Base-by-base conservation (phyloP, 345 rosid species). In the Eucalyptus guilfoylei region DNA sequence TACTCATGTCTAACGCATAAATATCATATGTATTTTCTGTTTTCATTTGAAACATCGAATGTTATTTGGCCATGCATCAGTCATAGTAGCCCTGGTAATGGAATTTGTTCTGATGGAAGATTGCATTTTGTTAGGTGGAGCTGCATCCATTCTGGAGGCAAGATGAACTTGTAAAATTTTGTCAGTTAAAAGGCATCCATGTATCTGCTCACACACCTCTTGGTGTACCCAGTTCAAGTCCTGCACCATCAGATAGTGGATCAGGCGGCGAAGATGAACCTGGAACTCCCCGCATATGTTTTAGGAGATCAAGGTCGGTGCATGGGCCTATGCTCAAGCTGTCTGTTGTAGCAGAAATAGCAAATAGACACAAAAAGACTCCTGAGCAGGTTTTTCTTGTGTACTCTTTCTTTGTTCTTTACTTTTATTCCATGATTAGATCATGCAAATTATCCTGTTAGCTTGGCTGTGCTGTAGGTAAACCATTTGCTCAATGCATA, bases 91-190 rank as follows among this genome's bases (percentile, higher is more conserved):
- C 83, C 24, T 32, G 42, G 34, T 86, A 86, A 81, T 54, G 85
- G 88, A 87, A 28, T 89, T 85, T 80, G 88, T 89, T 40, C 26
- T 86, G 44, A 88, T 81, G 34, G 42, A 37, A 80, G 83, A 76
- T 76, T 76, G 83, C 28, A 40, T 76, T 87, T 89, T 88, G 85
- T 86, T 87, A 94, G 96, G 95, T 93, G 86, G 96, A 94, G 89
- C 91, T 94, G 92, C 96, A 94, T 87, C 96, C 96, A 30, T 94
- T 94, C 90, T 94, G 96, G 96, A 92, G 96, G 91, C 96, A 94
- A 88, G 94, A 94, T 89, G 96, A 94, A 86, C 92, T 94, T 45
- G 96, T 94, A 54, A 94, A 92, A 92, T 94, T 93, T 88, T 94
- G 96, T 91, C 94, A 88, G 89, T 88, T 88, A 47, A 94, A 93